Conservation (phyloP, 2,329 filamentous ascomycete species). For the Diaporthe batatas region DNA sequence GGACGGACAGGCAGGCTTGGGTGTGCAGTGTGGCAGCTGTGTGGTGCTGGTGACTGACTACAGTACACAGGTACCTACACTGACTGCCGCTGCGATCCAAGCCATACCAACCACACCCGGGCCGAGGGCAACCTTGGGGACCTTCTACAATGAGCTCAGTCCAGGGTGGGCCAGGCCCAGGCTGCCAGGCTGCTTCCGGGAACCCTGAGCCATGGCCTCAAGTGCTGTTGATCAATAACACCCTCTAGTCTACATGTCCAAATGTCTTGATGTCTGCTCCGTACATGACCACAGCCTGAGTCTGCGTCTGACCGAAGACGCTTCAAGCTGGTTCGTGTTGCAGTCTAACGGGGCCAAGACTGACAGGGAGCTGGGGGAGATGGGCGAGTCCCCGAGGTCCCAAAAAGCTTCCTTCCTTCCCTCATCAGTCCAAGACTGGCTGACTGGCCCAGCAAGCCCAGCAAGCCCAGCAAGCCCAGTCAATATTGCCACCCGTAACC, state of each 20-base stretch:
- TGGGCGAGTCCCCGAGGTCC: background rate
- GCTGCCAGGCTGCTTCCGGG: conserved; percentile 14
- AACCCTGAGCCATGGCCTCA: conserved; percentile 12
- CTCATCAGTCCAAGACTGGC: no score
- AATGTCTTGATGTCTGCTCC: no score
- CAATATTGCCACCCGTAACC: no score
- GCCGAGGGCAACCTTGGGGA: no score
- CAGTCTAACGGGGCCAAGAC: conserved; percentile 8
- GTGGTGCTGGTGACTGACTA: conserved; percentile 1
- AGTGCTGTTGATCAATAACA: background rate
- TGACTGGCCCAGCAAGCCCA: background rate
- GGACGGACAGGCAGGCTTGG: background rate
- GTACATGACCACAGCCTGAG: no score
- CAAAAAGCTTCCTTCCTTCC: conserved; percentile 17
- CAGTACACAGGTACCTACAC: no score
- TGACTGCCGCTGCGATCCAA: no score
- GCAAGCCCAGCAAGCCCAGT: background rate
- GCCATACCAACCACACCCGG: no score
- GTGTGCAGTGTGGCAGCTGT: background rate
- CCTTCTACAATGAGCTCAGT: conserved; percentile 28
- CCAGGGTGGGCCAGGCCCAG: conserved; percentile 13
- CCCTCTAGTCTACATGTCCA: no score
- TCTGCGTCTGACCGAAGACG: background rate
- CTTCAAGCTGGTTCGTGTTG: background rate
- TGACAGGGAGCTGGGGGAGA: conserved; percentile 8